These are phyloP conservation scores for Datura wrightii DNA, from an alignment of 257 asterid species.

Conservation along the genomic window DNA sequence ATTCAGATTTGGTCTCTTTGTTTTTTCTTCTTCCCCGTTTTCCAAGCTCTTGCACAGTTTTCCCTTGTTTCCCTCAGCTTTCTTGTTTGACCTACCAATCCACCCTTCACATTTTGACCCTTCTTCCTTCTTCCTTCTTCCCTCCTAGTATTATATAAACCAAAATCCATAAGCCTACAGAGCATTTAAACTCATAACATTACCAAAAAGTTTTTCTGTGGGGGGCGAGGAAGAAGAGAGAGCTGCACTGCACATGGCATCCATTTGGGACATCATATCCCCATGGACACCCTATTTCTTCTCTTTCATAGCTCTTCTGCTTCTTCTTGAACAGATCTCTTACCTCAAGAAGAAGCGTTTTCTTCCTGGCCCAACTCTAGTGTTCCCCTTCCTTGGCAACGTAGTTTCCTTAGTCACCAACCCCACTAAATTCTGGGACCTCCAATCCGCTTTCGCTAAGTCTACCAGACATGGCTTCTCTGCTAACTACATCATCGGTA, in stretches of 20 bases:
- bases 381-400: conserved; percentile 79
- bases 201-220: background rate
- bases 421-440: conserved; percentile 77
- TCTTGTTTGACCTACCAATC: conserved; percentile 30
- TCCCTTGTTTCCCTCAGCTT: background rate
- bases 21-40: background rate
- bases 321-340: conserved; percentile 72
- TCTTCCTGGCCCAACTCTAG: conserved; percentile 80
- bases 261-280: conserved; percentile 45
- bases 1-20: background rate
- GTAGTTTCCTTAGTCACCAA: conserved; percentile 63
- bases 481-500: conserved; percentile 78
- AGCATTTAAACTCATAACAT: background rate
- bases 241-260: background rate
- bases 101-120: conserved; percentile 2
- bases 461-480: conserved; percentile 72
- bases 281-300: conserved; percentile 57
- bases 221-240: background rate
- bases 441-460: conserved; percentile 68
- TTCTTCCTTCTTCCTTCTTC: background rate
- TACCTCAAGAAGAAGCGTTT: conserved; percentile 71
- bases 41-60: background rate
- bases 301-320: conserved; percentile 48
- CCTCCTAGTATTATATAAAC: background rate
- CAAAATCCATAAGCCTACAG: background rate